These are phyloP conservation scores for Vanderwaltozyma tropicalis DNA, from an alignment of 805 yeast species.

Conservation along the genomic window DNA sequence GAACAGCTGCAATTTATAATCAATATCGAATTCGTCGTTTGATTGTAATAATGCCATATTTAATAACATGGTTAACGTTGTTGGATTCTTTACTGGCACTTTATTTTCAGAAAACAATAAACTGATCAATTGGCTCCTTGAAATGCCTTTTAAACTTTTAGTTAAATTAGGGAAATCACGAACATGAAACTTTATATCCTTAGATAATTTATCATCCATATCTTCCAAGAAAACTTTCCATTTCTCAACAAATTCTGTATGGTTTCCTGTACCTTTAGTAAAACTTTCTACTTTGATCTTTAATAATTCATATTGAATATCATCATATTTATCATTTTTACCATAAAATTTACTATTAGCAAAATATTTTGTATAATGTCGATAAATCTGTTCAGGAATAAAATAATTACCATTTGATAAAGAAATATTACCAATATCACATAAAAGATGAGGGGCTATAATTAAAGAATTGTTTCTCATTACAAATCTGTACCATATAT, in stretches of 20 bases:
- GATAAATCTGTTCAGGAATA: conserved; percentile 16
- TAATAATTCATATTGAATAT: conserved; percentile 14
- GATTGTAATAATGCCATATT: conserved; percentile 17
- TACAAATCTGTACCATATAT: conserved; percentile 24
- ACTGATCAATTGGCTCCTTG: neutral
- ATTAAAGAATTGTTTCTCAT: conserved; percentile 11
- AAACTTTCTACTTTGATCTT: conserved; percentile 22
- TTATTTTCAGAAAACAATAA: conserved; percentile 7
- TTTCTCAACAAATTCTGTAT: conserved; percentile 18
- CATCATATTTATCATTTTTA: conserved; percentile 6
- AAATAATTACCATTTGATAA: conserved; percentile 15
- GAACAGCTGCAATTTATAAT: conserved; percentile 7
- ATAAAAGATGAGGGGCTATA: conserved; percentile 15
- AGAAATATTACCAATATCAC: conserved; percentile 20
- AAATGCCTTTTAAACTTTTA: conserved; percentile 6
- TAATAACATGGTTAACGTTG: conserved; percentile 17
- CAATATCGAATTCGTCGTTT: neutral
- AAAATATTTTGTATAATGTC: conserved; percentile 10
- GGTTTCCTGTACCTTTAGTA: conserved; percentile 15
- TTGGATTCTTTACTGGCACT: conserved; percentile 11
- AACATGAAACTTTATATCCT: conserved; percentile 5
- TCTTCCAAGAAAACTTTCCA: conserved; percentile 27
- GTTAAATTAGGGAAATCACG: conserved; percentile 23
- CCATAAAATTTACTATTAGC: conserved; percentile 1
- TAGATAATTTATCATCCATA: conserved; percentile 16